A percentile compares a stretch with the other conserved stretches of the same genome.
Evolutionary conservation across 257 asterid genomes (phyloP).

Genomic region (Scutellaria barbata): DNA sequence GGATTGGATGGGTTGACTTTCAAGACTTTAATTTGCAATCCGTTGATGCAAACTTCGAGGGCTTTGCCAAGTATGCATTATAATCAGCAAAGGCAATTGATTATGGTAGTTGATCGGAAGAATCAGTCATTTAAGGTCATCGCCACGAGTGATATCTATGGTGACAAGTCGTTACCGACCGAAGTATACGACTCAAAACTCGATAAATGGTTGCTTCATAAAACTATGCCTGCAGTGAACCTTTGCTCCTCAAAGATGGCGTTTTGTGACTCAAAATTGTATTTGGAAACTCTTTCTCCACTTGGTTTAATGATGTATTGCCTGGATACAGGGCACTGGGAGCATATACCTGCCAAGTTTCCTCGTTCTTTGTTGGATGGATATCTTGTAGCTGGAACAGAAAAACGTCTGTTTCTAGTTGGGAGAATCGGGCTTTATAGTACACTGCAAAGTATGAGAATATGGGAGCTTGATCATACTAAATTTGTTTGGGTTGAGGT

Average conservation of each 20-base stretch:
- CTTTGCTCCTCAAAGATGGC: conserved; percentile 99
- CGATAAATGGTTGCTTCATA: conserved; percentile 83
- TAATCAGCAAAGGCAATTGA: conserved; percentile 92
- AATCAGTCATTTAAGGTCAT: conserved; percentile 80
- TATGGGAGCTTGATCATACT: conserved; percentile 95
- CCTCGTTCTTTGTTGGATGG: conserved; percentile 96
- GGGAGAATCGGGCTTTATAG: conserved; percentile 95
- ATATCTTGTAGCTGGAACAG: conserved; percentile 90
- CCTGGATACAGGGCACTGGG: conserved; percentile 75
- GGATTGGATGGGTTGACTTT: conserved; percentile 83
- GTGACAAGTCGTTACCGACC: conserved; percentile 84
- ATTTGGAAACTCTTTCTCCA: conserved; percentile 48
- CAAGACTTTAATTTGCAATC: conserved; percentile 87
- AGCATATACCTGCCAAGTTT: conserved; percentile 93
- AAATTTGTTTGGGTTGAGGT: conserved; percentile 88
- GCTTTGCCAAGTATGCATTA: conserved; percentile 85
- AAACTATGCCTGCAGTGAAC: conserved; percentile 94
- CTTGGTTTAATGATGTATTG: background rate
- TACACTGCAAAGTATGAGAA: conserved; percentile 93
- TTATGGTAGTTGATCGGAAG: conserved; percentile 86
- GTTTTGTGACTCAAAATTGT: conserved; percentile 86
- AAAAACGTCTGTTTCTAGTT: conserved; percentile 82
- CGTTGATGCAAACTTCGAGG: conserved; percentile 89
- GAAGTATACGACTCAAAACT: conserved; percentile 91
- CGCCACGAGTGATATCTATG: conserved; percentile 89